Percentiles rank a stretch among this genome's conserved stretches.
phyloP scores from a whole-genome alignment of 176 grass and related monocot species.

The Luzula sylvatica region DNA sequence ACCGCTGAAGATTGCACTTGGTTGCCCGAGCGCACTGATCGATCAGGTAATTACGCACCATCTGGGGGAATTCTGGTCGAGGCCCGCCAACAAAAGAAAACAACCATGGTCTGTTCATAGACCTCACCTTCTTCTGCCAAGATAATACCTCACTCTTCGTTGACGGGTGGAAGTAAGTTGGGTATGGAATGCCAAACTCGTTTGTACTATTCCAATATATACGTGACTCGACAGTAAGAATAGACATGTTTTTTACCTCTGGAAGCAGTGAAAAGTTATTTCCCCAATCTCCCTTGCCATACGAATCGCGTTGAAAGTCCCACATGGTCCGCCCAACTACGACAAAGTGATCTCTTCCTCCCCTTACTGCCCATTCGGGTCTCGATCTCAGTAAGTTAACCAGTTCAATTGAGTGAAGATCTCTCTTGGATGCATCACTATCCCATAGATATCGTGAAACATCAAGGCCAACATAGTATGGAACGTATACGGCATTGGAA shows the following conservation, averaged over 20 bases:
- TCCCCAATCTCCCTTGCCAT: neutral
- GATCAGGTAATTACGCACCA: neutral
- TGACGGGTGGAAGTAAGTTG: constrained; percentile 13
- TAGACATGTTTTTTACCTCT: neutral
- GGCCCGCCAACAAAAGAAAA: constrained; percentile 4
- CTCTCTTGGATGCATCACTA: neutral
- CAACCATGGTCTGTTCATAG: neutral
- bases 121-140: constrained; percentile 13
- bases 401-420: neutral
- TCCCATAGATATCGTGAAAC: constrained; percentile 10
- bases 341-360: constrained; percentile 11
- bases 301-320: neutral
- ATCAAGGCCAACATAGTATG: constrained; percentile 13
- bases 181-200: constrained; percentile 12
- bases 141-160: neutral
- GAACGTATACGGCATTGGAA: neutral
- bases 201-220: neutral
- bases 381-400: constrained; percentile 1
- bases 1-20: neutral
- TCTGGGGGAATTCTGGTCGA: neutral
- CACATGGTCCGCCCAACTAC: constrained; percentile 5
- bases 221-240: constrained; percentile 3
- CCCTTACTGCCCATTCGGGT: neutral
- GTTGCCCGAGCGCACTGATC: neutral
- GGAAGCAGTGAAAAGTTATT: constrained; percentile 5